phyloP scores from a whole-genome alignment of 2,329 filamentous ascomycete genomes.

The Beauveria sp. region DNA sequence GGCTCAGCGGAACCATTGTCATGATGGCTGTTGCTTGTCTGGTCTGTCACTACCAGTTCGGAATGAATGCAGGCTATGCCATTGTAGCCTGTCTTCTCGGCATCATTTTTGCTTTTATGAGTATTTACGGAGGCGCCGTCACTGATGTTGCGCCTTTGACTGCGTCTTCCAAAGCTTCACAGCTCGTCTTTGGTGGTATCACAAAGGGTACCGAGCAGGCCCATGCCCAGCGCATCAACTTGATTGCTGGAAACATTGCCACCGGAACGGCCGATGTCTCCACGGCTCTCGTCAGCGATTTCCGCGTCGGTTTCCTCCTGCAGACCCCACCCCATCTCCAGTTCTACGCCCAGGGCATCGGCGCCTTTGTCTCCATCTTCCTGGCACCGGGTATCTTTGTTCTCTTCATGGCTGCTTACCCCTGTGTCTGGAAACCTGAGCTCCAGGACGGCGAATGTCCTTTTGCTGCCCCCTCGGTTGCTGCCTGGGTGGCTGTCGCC shows the following conservation, averaged over 20 bases:
- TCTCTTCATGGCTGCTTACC: slow-evolving; percentile 60
- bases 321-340: slow-evolving; percentile 57
- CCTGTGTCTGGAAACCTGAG: slow-evolving; percentile 51
- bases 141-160: slow-evolving; percentile 51
- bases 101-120: slow-evolving; percentile 46
- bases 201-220: slow-evolving; percentile 43
- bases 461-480: slow-evolving; percentile 55
- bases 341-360: slow-evolving; percentile 57
- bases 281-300: slow-evolving; percentile 51
- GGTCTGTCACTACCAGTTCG: slow-evolving; percentile 40
- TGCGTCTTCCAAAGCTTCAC: slow-evolving; percentile 54
- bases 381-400: slow-evolving; percentile 60
- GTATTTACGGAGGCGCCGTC: slow-evolving; percentile 33
- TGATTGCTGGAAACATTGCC: slow-evolving; percentile 53
- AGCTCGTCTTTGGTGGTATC: slow-evolving; percentile 58
- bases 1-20: slow-evolving; percentile 36
- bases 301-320: slow-evolving; percentile 61
- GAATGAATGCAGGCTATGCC: slow-evolving; percentile 43
- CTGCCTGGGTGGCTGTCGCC: slow-evolving; percentile 60
- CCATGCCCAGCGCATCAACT: slow-evolving; percentile 55
- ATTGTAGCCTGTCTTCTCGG: slow-evolving; percentile 43
- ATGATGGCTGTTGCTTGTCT: slow-evolving; percentile 47
- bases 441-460: slow-evolving; percentile 39
- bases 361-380: slow-evolving; percentile 57
- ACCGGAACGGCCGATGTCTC: slow-evolving; percentile 48